These are phyloP conservation scores for Boletus rubescentipes DNA, from an alignment of 768 basidiomycete genomes.

Conservation along the genomic window DNA sequence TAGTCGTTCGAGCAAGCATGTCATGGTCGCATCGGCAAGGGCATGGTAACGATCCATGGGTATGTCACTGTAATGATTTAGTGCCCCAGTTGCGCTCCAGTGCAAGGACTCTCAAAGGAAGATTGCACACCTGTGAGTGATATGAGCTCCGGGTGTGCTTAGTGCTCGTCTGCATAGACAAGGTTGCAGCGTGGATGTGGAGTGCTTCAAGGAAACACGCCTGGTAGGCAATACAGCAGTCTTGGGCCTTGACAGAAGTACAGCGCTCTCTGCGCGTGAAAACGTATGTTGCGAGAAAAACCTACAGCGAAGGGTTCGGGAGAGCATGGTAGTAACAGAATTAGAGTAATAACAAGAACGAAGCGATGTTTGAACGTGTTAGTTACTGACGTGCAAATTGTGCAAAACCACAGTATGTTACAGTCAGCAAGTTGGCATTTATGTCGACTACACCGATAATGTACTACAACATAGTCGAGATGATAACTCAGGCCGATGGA, in stretches of 20 bases:
- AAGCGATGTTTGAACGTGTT: no score
- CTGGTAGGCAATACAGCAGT: neutral
- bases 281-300: conserved; percentile 8
- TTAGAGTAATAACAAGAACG: no score
- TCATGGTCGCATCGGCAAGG: conserved; percentile 78
- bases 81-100: neutral
- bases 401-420: neutral
- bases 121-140: conserved; percentile 49
- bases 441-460: neutral
- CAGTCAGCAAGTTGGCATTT: neutral
- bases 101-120: neutral
- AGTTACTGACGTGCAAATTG: no score
- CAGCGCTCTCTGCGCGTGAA: neutral
- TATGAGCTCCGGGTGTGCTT: conserved; percentile 57
- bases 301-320: conserved; percentile 15
- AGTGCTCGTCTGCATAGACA: conserved; percentile 22
- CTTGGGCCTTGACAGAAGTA: conserved; percentile 7
- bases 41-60: conserved; percentile 65
- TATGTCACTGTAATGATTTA: conserved; percentile 41
- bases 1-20: conserved; percentile 65
- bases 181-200: neutral
- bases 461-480: conserved; percentile 2
- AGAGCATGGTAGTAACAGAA: conserved; percentile 14
- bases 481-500: conserved; percentile 3
- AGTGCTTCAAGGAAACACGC: neutral